Evolutionary conservation across 2,329 filamentous ascomycete species (phyloP), one percentile per base, ranked within the genome.

Genomic region (Lachnum nothofagi): DNA sequence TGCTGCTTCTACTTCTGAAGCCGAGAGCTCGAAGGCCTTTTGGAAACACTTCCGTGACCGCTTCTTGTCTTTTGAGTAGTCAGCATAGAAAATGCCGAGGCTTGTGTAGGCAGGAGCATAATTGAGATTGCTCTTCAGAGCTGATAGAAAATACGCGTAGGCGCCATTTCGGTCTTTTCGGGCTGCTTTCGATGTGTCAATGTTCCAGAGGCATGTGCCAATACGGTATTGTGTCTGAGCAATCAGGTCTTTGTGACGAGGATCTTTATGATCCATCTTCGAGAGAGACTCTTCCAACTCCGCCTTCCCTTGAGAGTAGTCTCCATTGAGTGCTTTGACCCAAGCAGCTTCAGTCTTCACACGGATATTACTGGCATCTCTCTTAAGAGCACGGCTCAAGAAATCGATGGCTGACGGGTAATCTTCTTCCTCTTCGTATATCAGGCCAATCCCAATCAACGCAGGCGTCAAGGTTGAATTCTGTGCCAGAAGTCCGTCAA

Each of bases 21-120:
- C 73, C 0, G 93, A 98, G 3, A 98, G 72, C 66, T 98, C 93
- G 42, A 98, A 87, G 0, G 93, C 93, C 65, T 97, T 96, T 61
- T 96, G 88, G 62, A 97, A 97, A 65, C 91, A 97, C 55, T 87
- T 84, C n/a, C 88, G 79, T 7, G 91, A 89, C 63, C 94, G 78
- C 61, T 84, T 86, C 67, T 83, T 89, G 67, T 97, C 93, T 57
- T 84, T 89, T 47, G 81, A 86, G 63, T 96, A 96, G 62, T 97
- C 91, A 5, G 84, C 82, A 63, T 96, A 98, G 70, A 86, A 98
- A 6, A 91, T 74, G 14, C 93, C 93, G 4, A 98, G 78, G 56
- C 83, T 90, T 0, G 91, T 95, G 66, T 97, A 98, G 2, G 91
- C 84, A 0, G 93, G 88, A 1, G 93, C 91, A 66, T 86, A 90